phyloP scores from a whole-genome alignment of 345 rosid genomes.

The Adansonia digitata region DNA sequence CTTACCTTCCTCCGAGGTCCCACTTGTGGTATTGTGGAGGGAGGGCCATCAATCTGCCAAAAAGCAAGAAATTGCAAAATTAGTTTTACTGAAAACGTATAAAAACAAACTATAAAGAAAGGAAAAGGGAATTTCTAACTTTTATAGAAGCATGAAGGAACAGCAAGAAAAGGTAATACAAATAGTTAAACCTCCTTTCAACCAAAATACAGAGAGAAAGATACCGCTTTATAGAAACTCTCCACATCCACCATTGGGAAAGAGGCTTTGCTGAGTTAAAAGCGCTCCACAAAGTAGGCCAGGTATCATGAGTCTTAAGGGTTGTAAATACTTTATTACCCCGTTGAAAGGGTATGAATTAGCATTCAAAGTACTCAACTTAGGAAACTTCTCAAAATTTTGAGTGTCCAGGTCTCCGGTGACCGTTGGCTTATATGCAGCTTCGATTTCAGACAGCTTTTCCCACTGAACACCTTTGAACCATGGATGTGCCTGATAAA shows the following conservation, averaged over 20 bases:
- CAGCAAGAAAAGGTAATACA: background rate
- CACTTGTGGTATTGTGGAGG: conserved; percentile 61
- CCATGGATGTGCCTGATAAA: conserved; percentile 78
- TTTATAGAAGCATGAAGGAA: background rate
- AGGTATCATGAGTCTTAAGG: background rate
- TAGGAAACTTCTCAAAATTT: conserved; percentile 96
- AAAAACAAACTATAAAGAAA: background rate
- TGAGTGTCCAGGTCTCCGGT: conserved; percentile 91
- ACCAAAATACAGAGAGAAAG: background rate
- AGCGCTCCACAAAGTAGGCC: background rate
- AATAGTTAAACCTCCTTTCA: background rate
- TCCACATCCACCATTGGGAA: background rate
- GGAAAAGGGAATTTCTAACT: background rate
- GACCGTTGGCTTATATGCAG: conserved; percentile 77
- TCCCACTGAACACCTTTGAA: conserved; percentile 78
- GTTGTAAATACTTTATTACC: background rate
- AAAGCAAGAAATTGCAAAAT: conserved; percentile 14
- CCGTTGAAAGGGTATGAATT: background rate
- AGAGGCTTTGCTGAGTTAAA: background rate
- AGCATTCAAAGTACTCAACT: conserved; percentile 48
- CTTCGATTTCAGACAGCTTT: conserved; percentile 77
- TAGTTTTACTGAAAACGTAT: background rate
- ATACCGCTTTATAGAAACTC: background rate
- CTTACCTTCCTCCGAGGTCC: conserved; percentile 99
- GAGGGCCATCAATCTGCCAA: conserved; percentile 51